Evolutionary conservation across 257 asterid genomes (phyloP).

Genomic region (Gardenia jasminoides): DNA sequence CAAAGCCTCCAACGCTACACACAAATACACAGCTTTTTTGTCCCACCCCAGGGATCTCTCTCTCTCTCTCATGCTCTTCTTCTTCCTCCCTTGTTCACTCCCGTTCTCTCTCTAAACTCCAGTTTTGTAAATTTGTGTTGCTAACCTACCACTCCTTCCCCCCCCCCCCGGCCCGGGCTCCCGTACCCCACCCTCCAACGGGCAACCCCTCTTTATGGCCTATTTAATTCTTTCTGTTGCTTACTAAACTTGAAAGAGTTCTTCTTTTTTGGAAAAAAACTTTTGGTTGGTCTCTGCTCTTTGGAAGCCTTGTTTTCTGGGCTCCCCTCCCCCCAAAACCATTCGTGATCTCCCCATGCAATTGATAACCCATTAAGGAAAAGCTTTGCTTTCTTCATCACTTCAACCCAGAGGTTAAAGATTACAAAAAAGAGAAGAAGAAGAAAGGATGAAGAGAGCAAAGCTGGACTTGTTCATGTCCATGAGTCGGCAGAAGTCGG

Average conservation of each 20-base stretch:
- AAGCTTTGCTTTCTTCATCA: neutral
- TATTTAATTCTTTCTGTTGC: slow-evolving; percentile 6
- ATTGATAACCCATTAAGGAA: neutral
- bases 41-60: neutral
- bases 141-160: slow-evolving; percentile 22
- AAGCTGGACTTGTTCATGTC: slow-evolving; percentile 55
- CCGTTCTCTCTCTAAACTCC: neutral
- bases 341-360: slow-evolving; percentile 16
- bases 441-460: slow-evolving; percentile 46
- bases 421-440: neutral
- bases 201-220: neutral
- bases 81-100: neutral
- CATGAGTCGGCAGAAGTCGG: slow-evolving; percentile 58
- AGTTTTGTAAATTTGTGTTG: slow-evolving; percentile 17
- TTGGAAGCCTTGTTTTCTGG: neutral
- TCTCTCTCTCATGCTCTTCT: neutral
- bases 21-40: neutral
- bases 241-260: neutral
- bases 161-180: no score
- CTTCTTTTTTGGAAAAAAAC: no score
- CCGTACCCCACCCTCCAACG: neutral
- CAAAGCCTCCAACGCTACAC: slow-evolving; percentile 6
- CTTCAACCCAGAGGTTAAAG: neutral
- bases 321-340: neutral
- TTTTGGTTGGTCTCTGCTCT: neutral